Percentiles rank a stretch among this genome's conserved stretches.
These are phyloP conservation scores for Monosporascus sp. DNA, from an alignment of 2,329 filamentous ascomycete genomes.

Conservation along the genomic window DNA sequence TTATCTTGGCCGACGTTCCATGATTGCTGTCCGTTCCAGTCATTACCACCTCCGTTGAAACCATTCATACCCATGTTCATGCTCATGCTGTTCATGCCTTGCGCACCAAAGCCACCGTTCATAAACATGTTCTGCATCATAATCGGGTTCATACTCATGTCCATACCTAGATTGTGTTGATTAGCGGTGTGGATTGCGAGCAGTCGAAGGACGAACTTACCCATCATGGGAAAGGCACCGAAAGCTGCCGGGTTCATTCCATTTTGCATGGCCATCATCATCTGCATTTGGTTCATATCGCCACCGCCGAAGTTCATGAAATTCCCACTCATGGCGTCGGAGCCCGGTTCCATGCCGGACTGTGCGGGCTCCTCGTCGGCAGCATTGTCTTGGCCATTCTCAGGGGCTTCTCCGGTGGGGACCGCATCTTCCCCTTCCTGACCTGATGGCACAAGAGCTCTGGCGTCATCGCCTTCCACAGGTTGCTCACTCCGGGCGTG, in stretches of 20 bases:
- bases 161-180: slow-evolving; percentile 56
- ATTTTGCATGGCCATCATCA: slow-evolving; percentile 74
- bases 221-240: slow-evolving; percentile 73
- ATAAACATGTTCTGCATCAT: slow-evolving; percentile 73
- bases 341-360: slow-evolving; percentile 23
- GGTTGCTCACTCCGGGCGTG: slow-evolving; percentile 5
- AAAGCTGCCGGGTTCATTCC: slow-evolving; percentile 55
- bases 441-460: slow-evolving; percentile 17
- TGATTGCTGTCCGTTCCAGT: slow-evolving; percentile 76
- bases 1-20: slow-evolving; percentile 86
- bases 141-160: slow-evolving; percentile 81
- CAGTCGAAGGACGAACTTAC: slow-evolving; percentile 50
- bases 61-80: slow-evolving; percentile 73
- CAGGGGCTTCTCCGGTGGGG: slow-evolving; percentile 22
- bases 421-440: slow-evolving; percentile 14
- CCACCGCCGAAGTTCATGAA: slow-evolving; percentile 62
- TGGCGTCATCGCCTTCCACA: slow-evolving; percentile 5
- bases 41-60: slow-evolving; percentile 67
- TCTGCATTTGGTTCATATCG: slow-evolving; percentile 73
- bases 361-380: slow-evolving; percentile 27
- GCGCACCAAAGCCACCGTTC: slow-evolving; percentile 68
- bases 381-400: slow-evolving; percentile 22
- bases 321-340: slow-evolving; percentile 39
- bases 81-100: slow-evolving; percentile 68
- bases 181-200: slow-evolving; percentile 22